Evolutionary conservation across 495 filamentous ascomycete species (phyloP), one percentile per base, ranked within the genome.

Genomic region (Cetradonia linearis): DNA sequence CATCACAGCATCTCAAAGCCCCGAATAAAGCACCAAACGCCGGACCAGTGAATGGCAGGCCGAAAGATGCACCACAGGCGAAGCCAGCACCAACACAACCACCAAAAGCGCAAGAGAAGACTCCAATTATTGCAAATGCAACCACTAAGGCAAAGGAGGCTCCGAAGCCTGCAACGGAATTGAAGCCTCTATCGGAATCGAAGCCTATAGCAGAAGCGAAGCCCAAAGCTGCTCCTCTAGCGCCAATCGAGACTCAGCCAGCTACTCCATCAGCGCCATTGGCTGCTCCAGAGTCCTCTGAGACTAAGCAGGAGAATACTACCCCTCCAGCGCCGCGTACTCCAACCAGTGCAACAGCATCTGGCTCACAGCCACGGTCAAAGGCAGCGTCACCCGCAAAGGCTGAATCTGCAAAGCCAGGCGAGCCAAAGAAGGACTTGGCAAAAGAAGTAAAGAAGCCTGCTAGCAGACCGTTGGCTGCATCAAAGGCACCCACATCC

Each of bases 301-400:
- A 44, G 53, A 52, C 37, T 48, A 49, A 56, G 34, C 31, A 31
- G 23, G 38, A 50, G n/a, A 58, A 48, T 10, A 20, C 54, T 16
- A 31, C 38, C 53, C 31, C 53, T 47, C 20, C 48, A 66, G 28
- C 65, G 64, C 38, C 40, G 59, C 18, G 2, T 46, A 25, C 50
- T 47, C 60, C 47, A n/a, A 57, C 23, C 25, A 38, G 33, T 46
- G 33, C 59, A 16, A 42, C 50, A n/a, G 58, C 37, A 55, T 27
- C 60, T 48, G 37, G 55, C 38, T 23, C 54, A 31, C 31, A 69
- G 62, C 34, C 66, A 68, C 59, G 56, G 68, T 67, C 63, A 72
- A 73, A 70, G 56, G 62, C 55, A 18, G 28, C 16, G 11, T 33
- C 50, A 18, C 18, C 50, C 30, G 31, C 62, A 72, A 73, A 70